A percentile compares a stretch with the other conserved stretches of the same genome.
These are phyloP conservation scores for Somion occarium DNA, from an alignment of 1,284 basidiomycete species.

Conservation along the genomic window DNA sequence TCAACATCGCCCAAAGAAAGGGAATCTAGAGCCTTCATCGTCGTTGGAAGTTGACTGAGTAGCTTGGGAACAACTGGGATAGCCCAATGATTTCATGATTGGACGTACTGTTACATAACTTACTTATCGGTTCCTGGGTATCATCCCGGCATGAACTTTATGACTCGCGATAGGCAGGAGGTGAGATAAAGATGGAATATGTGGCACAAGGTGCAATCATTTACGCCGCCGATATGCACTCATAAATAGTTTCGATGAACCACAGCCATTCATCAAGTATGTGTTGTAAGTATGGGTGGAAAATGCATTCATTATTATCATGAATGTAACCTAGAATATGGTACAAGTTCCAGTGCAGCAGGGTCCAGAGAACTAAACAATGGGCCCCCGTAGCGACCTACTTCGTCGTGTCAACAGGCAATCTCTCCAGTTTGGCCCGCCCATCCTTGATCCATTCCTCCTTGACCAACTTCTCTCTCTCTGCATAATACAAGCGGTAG, in stretches of 20 bases:
- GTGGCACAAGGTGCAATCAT: background rate
- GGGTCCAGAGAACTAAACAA: background rate
- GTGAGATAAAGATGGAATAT: background rate
- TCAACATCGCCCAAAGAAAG: too few relatives aligned
- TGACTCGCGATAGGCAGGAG: background rate
- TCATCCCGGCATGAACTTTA: too few relatives aligned
- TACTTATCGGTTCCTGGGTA: too few relatives aligned
- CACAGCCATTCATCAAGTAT: too few relatives aligned
- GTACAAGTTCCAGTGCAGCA: background rate
- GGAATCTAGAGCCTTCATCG: too few relatives aligned
- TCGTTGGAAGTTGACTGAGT: too few relatives aligned
- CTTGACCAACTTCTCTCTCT: conserved; percentile 73
- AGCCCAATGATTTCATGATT: too few relatives aligned
- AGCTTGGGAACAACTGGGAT: too few relatives aligned
- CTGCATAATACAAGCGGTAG: conserved; percentile 66
- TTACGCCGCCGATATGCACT: too few relatives aligned
- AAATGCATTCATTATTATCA: background rate
- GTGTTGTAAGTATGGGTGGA: too few relatives aligned
- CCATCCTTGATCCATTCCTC: conserved; percentile 78
- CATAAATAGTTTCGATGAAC: too few relatives aligned
- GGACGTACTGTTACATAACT: too few relatives aligned
- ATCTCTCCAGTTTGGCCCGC: conserved; percentile 54
- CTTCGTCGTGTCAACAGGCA: conserved; percentile 31
- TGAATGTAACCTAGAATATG: conserved; percentile 2
- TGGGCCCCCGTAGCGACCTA: background rate